Base-by-base conservation (phyloP, 345 rosid genomes). In the Acer campestre region DNA sequence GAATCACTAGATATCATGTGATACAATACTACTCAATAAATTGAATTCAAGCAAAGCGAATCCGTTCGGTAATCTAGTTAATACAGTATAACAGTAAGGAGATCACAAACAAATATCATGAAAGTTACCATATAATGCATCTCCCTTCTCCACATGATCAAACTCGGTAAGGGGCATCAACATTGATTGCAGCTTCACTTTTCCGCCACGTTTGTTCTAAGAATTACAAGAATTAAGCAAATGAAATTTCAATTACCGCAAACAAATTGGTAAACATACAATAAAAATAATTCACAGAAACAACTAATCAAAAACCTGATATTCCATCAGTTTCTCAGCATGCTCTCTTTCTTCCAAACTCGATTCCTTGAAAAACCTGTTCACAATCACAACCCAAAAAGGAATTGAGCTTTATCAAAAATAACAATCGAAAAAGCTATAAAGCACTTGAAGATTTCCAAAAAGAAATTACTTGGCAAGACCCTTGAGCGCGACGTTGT, bases 121-220 rank as follows among this genome's bases (percentile, higher is more conserved):
- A 25, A 82, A 77, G 88, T 81, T 77, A 96, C 98, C 97, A 83
- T 94, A 85, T 16, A 92, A 78, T 12, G 99, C 98, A 85, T 96
- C 98, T 61, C 99, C 99, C 80, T 96, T 96, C 74, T 96, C 98
- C 16, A 74, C 89, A 66, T 96, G 98, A 75, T 94, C 94, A 83
- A 86, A 96, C 80, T 94, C 99, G 0, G 93, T 81, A 16, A 84
- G 89, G 46, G 99, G 98, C 86, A 81, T 80, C 66, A 88, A 63
- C 22, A 96, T 91, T 2, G 92, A 84, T 66, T 91, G 94, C 56
- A 96, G 86, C 82, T 84, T 89, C 63, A 94, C 99, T 82, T 80
- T 89, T 35, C 99, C 99, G 69, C 99, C 99, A 23, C 98, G 91
- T 69, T 89, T 86, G 88, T 94, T 96, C 99, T 96, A 76, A 63